Percentiles rank a stretch among this genome's conserved stretches.
Conservation (phyloP, 225 moss, liverwort and hornwort genomes). For the Thuidium tamariscinum region DNA sequence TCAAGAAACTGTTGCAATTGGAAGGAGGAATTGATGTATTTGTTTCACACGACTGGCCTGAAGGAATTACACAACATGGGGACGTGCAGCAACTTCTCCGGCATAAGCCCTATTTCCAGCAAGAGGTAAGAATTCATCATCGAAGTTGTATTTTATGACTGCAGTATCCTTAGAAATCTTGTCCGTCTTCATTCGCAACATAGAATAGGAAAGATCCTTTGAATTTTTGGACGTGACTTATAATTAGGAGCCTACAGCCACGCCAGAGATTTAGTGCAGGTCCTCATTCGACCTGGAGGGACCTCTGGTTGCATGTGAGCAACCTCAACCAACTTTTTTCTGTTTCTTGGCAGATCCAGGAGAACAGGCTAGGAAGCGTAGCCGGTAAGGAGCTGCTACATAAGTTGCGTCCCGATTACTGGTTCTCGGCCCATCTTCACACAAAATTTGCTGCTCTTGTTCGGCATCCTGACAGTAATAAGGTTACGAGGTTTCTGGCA, state of each 20-base stretch:
- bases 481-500: constrained; percentile 71
- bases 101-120: constrained; percentile 48
- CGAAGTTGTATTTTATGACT: background rate
- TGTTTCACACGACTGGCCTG: constrained; percentile 97
- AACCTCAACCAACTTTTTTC: background rate
- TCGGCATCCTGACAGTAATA: constrained; percentile 36
- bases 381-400: constrained; percentile 60
- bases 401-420: constrained; percentile 64
- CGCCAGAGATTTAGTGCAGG: background rate
- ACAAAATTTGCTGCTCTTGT: constrained; percentile 83
- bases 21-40: constrained; percentile 64
- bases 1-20: constrained; percentile 73
- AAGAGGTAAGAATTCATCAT: constrained; percentile 36
- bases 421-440: constrained; percentile 95
- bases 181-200: background rate
- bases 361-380: constrained; percentile 59
- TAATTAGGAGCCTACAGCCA: background rate
- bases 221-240: background rate
- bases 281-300: background rate
- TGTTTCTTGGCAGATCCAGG: constrained; percentile 38
- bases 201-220: background rate
- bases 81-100: constrained; percentile 63
- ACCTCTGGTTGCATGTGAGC: background rate
- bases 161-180: background rate
- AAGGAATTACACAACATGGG: constrained; percentile 53